phyloP scores from a whole-genome alignment of 2,329 filamentous ascomycete genomes.

The Ophiostoma novo-ulmi region DNA sequence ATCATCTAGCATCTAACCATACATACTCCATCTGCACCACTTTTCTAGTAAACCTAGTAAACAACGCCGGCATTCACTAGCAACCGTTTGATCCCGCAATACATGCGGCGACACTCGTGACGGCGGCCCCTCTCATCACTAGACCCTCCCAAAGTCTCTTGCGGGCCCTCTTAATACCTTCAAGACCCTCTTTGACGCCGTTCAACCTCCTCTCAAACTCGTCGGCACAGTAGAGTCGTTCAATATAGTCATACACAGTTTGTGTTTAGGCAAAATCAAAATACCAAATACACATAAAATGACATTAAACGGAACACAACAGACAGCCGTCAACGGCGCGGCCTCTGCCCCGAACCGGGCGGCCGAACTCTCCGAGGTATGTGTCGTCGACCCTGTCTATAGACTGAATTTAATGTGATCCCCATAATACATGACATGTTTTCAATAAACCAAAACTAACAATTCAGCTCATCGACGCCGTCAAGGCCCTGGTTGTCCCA shows the following conservation, averaged over 20 bases:
- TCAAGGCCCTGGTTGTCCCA: slow-evolving; percentile 63
- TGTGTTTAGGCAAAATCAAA: neutral
- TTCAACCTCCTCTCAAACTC: neutral
- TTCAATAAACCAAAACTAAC: neutral
- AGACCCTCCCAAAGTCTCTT: slow-evolving; percentile 7
- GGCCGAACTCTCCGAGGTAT: slow-evolving; percentile 33
- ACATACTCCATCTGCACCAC: neutral
- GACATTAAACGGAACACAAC: slow-evolving; percentile 7
- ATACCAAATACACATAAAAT: neutral
- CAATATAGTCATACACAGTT: neutral
- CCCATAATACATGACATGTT: neutral
- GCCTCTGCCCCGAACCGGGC: slow-evolving; percentile 29
- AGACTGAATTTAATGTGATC: neutral
- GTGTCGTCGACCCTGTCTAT: slow-evolving; percentile 14
- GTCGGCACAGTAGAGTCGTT: neutral
- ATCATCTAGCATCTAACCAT: neutral
- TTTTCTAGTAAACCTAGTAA: too few relatives aligned
- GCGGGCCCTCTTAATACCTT: neutral
- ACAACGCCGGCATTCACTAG: neutral
- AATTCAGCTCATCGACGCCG: slow-evolving; percentile 61
- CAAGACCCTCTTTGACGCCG: slow-evolving; percentile 12
- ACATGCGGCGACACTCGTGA: neutral
- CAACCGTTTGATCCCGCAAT: neutral
- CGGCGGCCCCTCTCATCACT: slow-evolving; percentile 4
- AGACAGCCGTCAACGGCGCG: slow-evolving; percentile 13